Evolutionary conservation across 2,329 filamentous ascomycete species (phyloP).

Genomic region (Biscogniauxia marginata): DNA sequence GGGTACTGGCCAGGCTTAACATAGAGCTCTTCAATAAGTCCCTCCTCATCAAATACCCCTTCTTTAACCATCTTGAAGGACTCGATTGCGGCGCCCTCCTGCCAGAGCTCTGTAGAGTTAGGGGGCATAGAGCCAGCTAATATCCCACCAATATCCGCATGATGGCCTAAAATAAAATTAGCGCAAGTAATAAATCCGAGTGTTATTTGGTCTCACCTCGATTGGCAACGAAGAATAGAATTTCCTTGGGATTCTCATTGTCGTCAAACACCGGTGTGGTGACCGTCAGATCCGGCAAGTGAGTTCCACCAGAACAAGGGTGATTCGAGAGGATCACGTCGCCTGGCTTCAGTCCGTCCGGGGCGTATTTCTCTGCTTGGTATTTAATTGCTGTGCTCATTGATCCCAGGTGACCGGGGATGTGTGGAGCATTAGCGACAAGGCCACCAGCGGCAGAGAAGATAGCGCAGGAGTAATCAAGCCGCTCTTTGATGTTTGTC

Average conservation of each 20-base stretch:
- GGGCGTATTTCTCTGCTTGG: conserved; percentile 5
- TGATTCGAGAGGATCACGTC: conserved; percentile 74
- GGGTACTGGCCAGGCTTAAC: conserved; percentile 33
- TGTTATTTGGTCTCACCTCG: conserved; percentile 36
- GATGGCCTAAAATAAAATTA: conserved; percentile 11
- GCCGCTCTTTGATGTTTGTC: conserved; percentile 75
- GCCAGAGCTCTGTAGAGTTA: conserved; percentile 39
- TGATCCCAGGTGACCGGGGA: conserved; percentile 71
- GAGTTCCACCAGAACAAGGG: conserved; percentile 20
- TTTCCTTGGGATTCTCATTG: conserved; percentile 11
- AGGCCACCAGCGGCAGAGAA: conserved; percentile 72
- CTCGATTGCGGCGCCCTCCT: conserved; percentile 42
- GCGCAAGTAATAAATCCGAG: conserved; percentile 19
- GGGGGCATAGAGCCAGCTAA: conserved; percentile 42
- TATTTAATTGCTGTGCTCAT: conserved; percentile 70
- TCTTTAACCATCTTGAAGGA: conserved; percentile 37
- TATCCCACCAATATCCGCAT: conserved; percentile 43
- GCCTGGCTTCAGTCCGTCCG: conserved; percentile 61
- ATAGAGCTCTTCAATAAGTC: conserved; percentile 29
- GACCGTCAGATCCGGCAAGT: conserved; percentile 20
- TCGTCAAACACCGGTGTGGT: conserved; percentile 19
- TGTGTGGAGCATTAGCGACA: conserved; percentile 72
- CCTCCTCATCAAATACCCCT: conserved; percentile 34
- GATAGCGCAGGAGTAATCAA: conserved; percentile 78
- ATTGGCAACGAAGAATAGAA: conserved; percentile 22